Percentiles rank a stretch among this genome's conserved stretches.
These are phyloP conservation scores for Biscogniauxia marginata DNA, from an alignment of 2,329 filamentous ascomycete genomes.

Conservation along the genomic window DNA sequence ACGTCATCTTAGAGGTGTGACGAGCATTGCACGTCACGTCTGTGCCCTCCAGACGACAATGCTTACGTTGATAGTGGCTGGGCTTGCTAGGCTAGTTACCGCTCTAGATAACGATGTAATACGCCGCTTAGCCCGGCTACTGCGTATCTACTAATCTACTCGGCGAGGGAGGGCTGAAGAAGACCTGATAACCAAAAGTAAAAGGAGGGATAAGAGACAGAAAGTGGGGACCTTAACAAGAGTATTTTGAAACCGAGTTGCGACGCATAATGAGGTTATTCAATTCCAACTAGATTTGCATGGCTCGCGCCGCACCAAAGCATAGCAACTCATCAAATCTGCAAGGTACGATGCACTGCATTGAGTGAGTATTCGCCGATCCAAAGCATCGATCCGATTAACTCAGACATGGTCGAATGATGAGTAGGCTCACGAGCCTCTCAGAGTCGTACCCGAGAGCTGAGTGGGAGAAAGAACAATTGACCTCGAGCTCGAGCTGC, in stretches of 20 bases:
- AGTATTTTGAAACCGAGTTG: slow-evolving; percentile 1
- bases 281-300: slow-evolving; percentile 8
- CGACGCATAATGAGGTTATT: not conserved
- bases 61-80: not conserved
- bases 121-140: slow-evolving; percentile 10
- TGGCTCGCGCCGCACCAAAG: slow-evolving; percentile 14
- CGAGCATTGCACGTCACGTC: not conserved
- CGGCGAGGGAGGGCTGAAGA: not conserved
- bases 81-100: not conserved
- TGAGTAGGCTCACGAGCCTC: slow-evolving; percentile 30
- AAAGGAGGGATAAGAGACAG: not conserved
- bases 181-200: not conserved
- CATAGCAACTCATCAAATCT: slow-evolving; percentile 16
- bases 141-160: not conserved
- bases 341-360: slow-evolving; percentile 32
- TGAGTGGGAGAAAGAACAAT: slow-evolving; percentile 3
- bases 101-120: not conserved
- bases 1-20: not conserved
- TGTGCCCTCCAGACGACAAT: not conserved
- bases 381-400: slow-evolving; percentile 24
- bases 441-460: slow-evolving; percentile 25
- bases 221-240: not conserved
- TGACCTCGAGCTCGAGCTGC: slow-evolving; percentile 12
- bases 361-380: slow-evolving; percentile 24
- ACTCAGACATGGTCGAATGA: slow-evolving; percentile 29